Conservation (phyloP, 106 monocot species). For the Triglochin maritima region DNA sequence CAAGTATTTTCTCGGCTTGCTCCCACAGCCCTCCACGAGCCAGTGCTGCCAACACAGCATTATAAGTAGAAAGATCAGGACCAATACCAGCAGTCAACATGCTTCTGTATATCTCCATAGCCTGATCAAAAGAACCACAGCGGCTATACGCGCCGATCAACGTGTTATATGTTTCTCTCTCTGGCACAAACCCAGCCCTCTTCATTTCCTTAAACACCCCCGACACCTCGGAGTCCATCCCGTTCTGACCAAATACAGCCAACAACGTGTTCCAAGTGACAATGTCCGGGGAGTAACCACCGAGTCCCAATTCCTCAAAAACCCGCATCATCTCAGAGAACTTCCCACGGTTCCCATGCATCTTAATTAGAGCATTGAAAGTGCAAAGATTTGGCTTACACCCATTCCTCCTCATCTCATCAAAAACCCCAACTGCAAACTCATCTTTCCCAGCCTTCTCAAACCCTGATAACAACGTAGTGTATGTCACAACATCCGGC, state of each 20-base stretch:
- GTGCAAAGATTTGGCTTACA: conserved; percentile 86
- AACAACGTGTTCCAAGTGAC: conserved; percentile 95
- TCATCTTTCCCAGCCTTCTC: conserved; percentile 87
- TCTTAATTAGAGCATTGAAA: conserved; percentile 84
- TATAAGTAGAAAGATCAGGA: conserved; percentile 91
- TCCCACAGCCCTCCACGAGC: conserved; percentile 86
- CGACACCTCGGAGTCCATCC: conserved; percentile 66
- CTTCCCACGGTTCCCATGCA: conserved; percentile 76
- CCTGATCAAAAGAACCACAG: conserved; percentile 68
- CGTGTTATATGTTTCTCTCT: conserved; percentile 91
- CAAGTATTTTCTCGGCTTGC: conserved; percentile 69
- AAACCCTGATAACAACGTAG: conserved; percentile 80
- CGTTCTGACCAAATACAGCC: conserved; percentile 89
- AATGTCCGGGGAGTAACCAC: conserved; percentile 60
- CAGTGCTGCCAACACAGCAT: conserved; percentile 81
- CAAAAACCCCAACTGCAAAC: conserved; percentile 34
- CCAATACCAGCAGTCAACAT: conserved; percentile 73
- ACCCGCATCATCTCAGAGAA: conserved; percentile 76
- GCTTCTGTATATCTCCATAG: conserved; percentile 86
- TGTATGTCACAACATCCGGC: conserved; percentile 86
- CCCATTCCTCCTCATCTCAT: conserved; percentile 61
- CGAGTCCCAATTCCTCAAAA: conserved; percentile 54
- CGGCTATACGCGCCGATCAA: conserved; percentile 92
- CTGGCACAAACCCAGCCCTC: conserved; percentile 86
- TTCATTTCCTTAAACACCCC: conserved; percentile 98